Base-by-base conservation (phyloP, 2,329 filamentous ascomycete genomes). In the Aspergillus aculeatus region DNA sequence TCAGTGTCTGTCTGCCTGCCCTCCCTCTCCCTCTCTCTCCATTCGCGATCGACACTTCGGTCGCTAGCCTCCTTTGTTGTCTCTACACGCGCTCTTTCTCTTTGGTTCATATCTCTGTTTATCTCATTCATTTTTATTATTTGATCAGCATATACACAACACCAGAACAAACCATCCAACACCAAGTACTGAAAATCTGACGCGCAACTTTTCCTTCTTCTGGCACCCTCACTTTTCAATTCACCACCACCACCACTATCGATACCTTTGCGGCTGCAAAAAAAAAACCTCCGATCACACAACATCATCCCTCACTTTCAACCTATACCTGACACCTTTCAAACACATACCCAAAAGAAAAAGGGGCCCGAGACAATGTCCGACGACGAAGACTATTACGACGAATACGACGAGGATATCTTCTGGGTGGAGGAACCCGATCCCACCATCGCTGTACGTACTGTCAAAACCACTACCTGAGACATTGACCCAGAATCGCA, bases 311-410 rank as follows among this genome's bases (percentile, higher is more conserved):
- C 14, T n/a, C 38, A 41, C 38, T n/a, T 41, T 2, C 38, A 12
- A 38, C 51, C 26, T 32, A n/a, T 19, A 21, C 7, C 7, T 19
- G 24, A 14, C 32, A 35, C 23, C 23, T 35, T 35, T 10, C 5
- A 23, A 41, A 5, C 48, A 51, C n/a, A 35, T 21, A 38, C n/a
- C 21, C 50, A 51, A 7, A n/a, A 31, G 52, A 26, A 41, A 24
- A 23, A 26, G 26, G 26, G 7, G 26, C 2, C 6, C 7, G 26
- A 26, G 7, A 26, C 26, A 26, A 76, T 76, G 74, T 76, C 74
- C 56, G 74, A 77, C 60, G 73, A 76, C 55, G 74, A 77, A 50
- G 71, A 73, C 5, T 74, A 70, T 51, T 73, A 73, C 38, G 74
- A 77, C 23, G 72, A 67, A 50, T 73, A 73, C 52, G 73, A 76